A percentile compares a stretch with the other conserved stretches of the same genome.
Conservation (phyloP, 2,329 filamentous ascomycete species). For the Xylaria sp. region DNA sequence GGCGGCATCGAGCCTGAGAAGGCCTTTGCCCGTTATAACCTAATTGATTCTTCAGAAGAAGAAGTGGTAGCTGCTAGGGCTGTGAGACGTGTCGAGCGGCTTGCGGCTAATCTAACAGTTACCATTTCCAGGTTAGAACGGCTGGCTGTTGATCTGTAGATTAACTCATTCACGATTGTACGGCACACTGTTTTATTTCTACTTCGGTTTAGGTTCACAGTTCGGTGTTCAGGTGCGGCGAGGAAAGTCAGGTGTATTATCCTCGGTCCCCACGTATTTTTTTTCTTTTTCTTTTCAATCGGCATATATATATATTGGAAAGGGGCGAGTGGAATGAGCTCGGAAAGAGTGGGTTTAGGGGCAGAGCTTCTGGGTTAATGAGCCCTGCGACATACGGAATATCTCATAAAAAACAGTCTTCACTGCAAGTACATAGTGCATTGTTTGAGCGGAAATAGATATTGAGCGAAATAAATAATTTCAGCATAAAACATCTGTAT, state of each 20-base stretch:
- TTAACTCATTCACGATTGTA: neutral
- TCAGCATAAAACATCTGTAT: too few species aligned
- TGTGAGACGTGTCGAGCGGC: conserved; percentile 57
- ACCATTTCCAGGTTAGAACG: conserved; percentile 46
- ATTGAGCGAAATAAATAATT: too few species aligned
- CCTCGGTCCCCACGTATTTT: neutral
- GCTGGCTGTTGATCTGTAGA: conserved; percentile 42
- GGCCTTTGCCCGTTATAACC: conserved; percentile 64
- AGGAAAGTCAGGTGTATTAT: neutral
- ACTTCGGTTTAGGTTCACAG: neutral
- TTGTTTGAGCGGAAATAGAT: neutral
- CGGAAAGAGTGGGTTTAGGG: neutral
- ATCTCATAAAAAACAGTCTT: neutral
- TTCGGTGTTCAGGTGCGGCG: conserved; percentile 12
- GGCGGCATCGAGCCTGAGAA: conserved; percentile 68
- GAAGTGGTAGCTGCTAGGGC: conserved; percentile 51
- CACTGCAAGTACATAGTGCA: neutral
- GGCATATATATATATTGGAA: neutral
- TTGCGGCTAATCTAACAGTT: conserved; percentile 49
- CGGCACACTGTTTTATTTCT: too few species aligned
- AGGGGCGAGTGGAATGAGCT: too few species aligned
- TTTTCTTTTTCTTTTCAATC: too few species aligned
- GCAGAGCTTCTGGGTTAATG: neutral
- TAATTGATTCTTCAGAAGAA: conserved; percentile 64
- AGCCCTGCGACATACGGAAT: neutral